Percentiles rank a stretch among this genome's conserved stretches.
These are phyloP conservation scores for Pseudocercospora pini-densiflorae DNA, from an alignment of 2,329 filamentous ascomycete genomes.

Conservation along the genomic window DNA sequence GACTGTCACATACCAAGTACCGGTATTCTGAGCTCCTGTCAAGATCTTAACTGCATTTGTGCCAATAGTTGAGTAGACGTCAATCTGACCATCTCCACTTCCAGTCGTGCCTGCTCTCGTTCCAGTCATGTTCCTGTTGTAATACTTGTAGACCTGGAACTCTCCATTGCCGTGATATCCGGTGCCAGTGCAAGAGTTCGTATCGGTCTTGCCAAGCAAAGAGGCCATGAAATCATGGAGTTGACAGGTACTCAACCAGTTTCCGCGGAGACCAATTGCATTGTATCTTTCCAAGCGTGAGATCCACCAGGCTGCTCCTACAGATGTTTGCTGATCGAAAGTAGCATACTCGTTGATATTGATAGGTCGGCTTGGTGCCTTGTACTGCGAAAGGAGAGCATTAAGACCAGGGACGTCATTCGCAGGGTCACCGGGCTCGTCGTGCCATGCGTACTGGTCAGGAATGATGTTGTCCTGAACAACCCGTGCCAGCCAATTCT, in stretches of 20 bases:
- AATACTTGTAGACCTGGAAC: constrained; percentile 55
- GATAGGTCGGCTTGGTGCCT: constrained; percentile 33
- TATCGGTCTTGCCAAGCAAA: constrained; percentile 44
- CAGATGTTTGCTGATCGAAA: constrained; percentile 48
- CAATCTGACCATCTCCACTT: constrained; percentile 43
- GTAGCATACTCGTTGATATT: constrained; percentile 58
- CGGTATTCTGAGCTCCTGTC: constrained; percentile 39
- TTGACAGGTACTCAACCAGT: constrained; percentile 48
- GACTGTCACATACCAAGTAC: constrained; percentile 44
- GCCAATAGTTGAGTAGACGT: constrained; percentile 46
- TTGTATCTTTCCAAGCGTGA: constrained; percentile 53
- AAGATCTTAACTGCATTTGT: constrained; percentile 42
- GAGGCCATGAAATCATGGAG: constrained; percentile 53
- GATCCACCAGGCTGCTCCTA: constrained; percentile 52
- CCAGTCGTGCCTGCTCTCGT: constrained; percentile 43
- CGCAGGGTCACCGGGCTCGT: constrained; percentile 36
- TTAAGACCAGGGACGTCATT: constrained; percentile 6
- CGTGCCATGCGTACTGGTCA: constrained; percentile 52
- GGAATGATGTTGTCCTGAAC: constrained; percentile 46
- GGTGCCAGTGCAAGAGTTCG: constrained; percentile 27
- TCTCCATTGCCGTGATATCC: constrained; percentile 49
- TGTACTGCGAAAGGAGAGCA: constrained; percentile 12
- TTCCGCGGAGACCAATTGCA: constrained; percentile 49
- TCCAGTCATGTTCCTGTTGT: constrained; percentile 51
- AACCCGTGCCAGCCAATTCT: constrained; percentile 43